Evolutionary conservation across 805 yeast genomes (phyloP), one percentile per base, ranked within the genome.

Genomic region (Cyberlindnera japonica): DNA sequence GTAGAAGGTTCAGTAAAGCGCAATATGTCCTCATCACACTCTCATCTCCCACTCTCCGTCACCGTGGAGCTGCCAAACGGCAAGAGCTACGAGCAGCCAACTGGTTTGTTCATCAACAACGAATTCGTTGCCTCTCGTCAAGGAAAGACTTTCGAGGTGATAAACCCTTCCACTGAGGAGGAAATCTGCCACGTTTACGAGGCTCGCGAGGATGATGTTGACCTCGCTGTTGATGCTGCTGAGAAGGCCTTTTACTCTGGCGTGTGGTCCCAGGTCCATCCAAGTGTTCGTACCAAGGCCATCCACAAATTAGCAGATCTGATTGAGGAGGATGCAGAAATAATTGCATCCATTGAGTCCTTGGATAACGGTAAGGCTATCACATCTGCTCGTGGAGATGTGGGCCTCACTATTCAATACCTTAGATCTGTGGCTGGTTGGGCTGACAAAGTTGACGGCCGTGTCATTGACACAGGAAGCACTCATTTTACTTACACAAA

Each of bases 351-450:
- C 32, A 83, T 90, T 56, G 97, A 90, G 67, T 72, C 95, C 17
- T 68, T 83, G 58, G 96, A 90, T 64, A 86, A 88, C 59, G 97
- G 97, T 65, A 90, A 89, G 69, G 81, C 95, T 28, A 67, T 83
- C 51, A 58, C 64, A 35, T 75, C 80, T 60, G 77, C 95, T 19
- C 67, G 75, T 50, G 88, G 86, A 45, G 96, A 89, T 60, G 81
- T 90, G 43, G 79, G 71, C 28, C 73, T 83, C 48, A 77, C 81
- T 37, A 74, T 82, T 33, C 73, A 73, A 51, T 83, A 82, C 62
- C 66, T 87, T 62, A 79, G 91, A 67, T 81, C 89, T 50, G 81
- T 86, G 63, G 96, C 90, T 43, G 96, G 96, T 49, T 86, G 79
- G 79, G 87, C 95, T 56, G 96, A 88, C 68, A 89, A 90, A 71